A percentile compares a stretch with the other conserved stretches of the same genome.
Evolutionary conservation across 306 rosid genomes (phyloP).

Genomic region (Nissolia schottii): DNA sequence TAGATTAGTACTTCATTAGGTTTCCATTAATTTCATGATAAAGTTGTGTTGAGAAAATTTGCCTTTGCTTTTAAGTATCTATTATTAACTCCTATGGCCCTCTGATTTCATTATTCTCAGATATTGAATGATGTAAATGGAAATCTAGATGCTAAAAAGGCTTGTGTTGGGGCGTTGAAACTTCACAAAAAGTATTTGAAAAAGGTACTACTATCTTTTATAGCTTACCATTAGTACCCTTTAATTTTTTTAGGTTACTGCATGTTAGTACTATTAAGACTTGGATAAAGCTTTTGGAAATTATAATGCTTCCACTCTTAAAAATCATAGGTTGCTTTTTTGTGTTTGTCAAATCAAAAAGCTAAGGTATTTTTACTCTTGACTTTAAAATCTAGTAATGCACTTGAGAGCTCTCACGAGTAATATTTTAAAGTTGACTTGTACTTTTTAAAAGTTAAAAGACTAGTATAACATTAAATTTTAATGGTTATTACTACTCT

Average conservation of each 20-base stretch:
- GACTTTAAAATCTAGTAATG: too few species aligned
- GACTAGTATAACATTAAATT: too few species aligned
- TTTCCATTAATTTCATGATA: not conserved
- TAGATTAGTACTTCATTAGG: not conserved
- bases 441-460: too few species aligned
- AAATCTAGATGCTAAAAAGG: constrained; percentile 92
- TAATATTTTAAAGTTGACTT: too few species aligned
- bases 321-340: too few species aligned
- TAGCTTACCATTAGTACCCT: not conserved
- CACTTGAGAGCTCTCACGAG: too few species aligned
- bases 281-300: too few species aligned
- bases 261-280: too few species aligned
- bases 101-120: constrained; percentile 35
- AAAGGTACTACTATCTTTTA: constrained; percentile 45
- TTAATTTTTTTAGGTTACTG: not conserved
- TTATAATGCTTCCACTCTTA: too few species aligned
- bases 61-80: not conserved
- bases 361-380: too few species aligned
- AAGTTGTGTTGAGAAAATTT: not conserved
- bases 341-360: too few species aligned
- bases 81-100: not conserved
- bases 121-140: constrained; percentile 92
- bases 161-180: constrained; percentile 85
- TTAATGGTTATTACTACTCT: too few species aligned
- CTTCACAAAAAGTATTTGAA: constrained; percentile 92